Base-by-base conservation (phyloP, 257 asterid genomes). In the Dorcoceras hygrometricum region DNA sequence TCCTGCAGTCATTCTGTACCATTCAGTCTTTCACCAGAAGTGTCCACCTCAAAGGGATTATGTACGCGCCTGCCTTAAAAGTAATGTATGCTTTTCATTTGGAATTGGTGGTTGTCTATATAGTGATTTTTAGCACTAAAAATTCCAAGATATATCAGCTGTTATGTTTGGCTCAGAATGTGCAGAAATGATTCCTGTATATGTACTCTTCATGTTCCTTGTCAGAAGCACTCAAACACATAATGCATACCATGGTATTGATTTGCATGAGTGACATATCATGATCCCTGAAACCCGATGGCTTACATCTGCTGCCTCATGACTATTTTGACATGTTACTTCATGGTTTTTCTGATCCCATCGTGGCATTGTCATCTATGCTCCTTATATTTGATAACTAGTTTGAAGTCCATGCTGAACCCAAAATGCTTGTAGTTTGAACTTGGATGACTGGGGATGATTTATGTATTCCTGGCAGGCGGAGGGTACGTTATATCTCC, bases 51-150 rank as follows among this genome's bases (percentile, higher is more conserved):
- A 83, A 69, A 77, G 70, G 83, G 90, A 89, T 75, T 90, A 82
- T 53, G 82, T 88, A 59, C 97, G 99, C 74, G 97, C 97, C 87
- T 88, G 99, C 90, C 99, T 93, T 78, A 90, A 93, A 93, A 93
- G 99, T 93, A 93, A 93, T 81, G 96, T 88, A 86, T 63, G 96
- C 96, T 77, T 48, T 68, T 77, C 66, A 67, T 79, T 63, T 78
- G 65, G 62, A 68, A 67, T 69, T 54, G 46, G 61, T 68, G 66
- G 70, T 57, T 63, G 22, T 22, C 16, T 59, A n/a, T 62, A 16
- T 39, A 60, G 20, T 66, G 46, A 39, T 57, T 55, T 62, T 57
- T 25, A 48, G 62, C 48, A 51, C 34, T 65, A 36, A 24, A 60
- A 73, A 27, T 60, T 34, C 71, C 36, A 14, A 60, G 23, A 32